phyloP scores from a whole-genome alignment of 2,329 filamentous ascomycete species.

The Cordyceps javanica region DNA sequence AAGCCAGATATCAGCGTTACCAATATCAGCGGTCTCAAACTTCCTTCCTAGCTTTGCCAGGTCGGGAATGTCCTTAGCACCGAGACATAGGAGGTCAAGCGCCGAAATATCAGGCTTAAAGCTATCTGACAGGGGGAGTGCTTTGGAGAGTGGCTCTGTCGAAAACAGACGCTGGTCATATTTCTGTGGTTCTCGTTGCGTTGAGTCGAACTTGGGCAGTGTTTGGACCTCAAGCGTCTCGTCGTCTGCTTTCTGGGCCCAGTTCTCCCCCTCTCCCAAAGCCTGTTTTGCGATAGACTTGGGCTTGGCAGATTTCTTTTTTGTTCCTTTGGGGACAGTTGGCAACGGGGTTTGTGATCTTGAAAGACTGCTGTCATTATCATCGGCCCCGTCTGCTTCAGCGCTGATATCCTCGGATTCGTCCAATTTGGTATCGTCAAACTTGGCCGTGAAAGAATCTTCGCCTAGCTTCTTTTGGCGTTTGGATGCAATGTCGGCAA shows the following conservation, averaged over 20 bases:
- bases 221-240: slow-evolving; percentile 1
- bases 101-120: slow-evolving; percentile 41
- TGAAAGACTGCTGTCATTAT: slow-evolving; percentile 39
- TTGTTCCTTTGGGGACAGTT: slow-evolving; percentile 25
- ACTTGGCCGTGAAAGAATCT: slow-evolving; percentile 64
- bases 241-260: slow-evolving; percentile 47
- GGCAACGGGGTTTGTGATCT: slow-evolving; percentile 42
- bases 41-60: slow-evolving; percentile 42
- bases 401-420: slow-evolving; percentile 45
- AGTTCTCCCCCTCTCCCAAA: slow-evolving; percentile 57
- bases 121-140: slow-evolving; percentile 38
- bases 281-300: slow-evolving; percentile 77
- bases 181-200: slow-evolving; percentile 27
- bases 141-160: slow-evolving; percentile 37
- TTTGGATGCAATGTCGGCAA: slow-evolving; percentile 66
- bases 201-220: slow-evolving; percentile 22
- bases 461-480: slow-evolving; percentile 76
- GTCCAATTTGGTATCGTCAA: slow-evolving; percentile 43
- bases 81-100: slow-evolving; percentile 38
- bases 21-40: slow-evolving; percentile 38
- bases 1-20: slow-evolving; percentile 48
- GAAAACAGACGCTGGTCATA: slow-evolving; percentile 44
- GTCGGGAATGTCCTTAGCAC: slow-evolving; percentile 42
- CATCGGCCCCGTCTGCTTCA: slow-evolving; percentile 41
- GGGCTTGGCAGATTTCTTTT: slow-evolving; percentile 49